A percentile compares a stretch with the other conserved stretches of the same genome.
Evolutionary conservation across 2,329 filamentous ascomycete genomes (phyloP).

Genomic region (Aureobasidium sp.): DNA sequence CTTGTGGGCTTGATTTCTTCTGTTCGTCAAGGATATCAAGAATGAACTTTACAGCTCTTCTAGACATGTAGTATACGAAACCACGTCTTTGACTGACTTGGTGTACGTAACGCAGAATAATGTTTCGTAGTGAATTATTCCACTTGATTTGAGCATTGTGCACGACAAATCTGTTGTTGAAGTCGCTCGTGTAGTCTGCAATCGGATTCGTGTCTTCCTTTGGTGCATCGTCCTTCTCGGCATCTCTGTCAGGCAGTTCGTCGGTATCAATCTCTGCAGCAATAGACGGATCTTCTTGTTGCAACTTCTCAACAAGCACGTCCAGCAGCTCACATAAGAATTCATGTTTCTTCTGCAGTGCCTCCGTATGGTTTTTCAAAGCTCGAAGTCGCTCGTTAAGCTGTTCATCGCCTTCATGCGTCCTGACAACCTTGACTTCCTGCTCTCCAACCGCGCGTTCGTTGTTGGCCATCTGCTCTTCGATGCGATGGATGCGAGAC

Average conservation of each 20-base stretch:
- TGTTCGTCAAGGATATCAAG: constrained; percentile 96
- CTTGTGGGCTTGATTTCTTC: constrained; percentile 55
- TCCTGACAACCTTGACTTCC: constrained; percentile 54
- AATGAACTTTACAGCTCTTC: constrained; percentile 94
- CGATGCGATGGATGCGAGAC: constrained; percentile 69
- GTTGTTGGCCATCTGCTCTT: constrained; percentile 70
- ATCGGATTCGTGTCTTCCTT: constrained; percentile 58
- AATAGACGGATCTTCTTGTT: constrained; percentile 50
- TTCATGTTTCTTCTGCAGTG: constrained; percentile 50
- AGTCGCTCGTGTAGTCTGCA: constrained; percentile 84
- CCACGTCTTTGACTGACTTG: constrained; percentile 93
- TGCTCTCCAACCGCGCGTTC: constrained; percentile 65
- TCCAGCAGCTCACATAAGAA: constrained; percentile 54
- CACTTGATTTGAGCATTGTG: constrained; percentile 97
- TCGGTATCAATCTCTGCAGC: constrained; percentile 36
- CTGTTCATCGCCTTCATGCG: constrained; percentile 35
- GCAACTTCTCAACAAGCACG: constrained; percentile 49
- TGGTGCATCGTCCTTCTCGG: constrained; percentile 33
- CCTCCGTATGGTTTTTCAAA: constrained; percentile 50
- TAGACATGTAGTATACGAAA: constrained; percentile 96
- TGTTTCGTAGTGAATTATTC: constrained; percentile 94
- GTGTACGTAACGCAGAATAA: constrained; percentile 93
- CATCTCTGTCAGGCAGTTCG: constrained; percentile 40
- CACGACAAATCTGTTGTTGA: constrained; percentile 96
- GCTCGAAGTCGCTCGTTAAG: constrained; percentile 50